These are phyloP conservation scores for Melampsora larici-populina DNA, from an alignment of 1,284 basidiomycete genomes.

Conservation along the genomic window DNA sequence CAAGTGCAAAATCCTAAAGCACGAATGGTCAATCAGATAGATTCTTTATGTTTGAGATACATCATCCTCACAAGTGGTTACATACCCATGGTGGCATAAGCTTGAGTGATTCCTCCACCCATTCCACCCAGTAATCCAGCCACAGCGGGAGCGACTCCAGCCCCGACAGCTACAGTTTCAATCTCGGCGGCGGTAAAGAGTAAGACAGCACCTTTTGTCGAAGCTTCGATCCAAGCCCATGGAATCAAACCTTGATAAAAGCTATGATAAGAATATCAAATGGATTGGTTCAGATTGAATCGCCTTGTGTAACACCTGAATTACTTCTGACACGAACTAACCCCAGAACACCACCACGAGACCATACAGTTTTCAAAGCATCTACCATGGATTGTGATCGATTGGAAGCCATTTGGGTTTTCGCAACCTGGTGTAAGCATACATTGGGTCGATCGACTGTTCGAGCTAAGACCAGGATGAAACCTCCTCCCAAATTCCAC, in stretches of 20 bases:
- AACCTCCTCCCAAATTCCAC: not conserved
- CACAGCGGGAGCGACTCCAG: slow-evolving; percentile 71
- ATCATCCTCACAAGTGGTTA: slow-evolving; percentile 46
- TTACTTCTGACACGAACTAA: slow-evolving; percentile 52
- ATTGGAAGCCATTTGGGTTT: slow-evolving; percentile 98
- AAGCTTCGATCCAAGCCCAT: slow-evolving; percentile 99
- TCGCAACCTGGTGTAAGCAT: slow-evolving; percentile 61
- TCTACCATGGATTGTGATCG: slow-evolving; percentile 83
- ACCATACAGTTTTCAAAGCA: slow-evolving; percentile 81
- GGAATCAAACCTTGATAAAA: slow-evolving; percentile 98
- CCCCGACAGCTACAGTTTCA: slow-evolving; percentile 65
- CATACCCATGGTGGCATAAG: slow-evolving; percentile 98
- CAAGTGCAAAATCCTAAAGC: slow-evolving; percentile 85
- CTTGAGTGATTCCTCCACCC: slow-evolving; percentile 95
- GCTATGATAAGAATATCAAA: not conserved
- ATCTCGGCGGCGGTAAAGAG: slow-evolving; percentile 95
- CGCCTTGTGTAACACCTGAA: not conserved
- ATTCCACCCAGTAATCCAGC: slow-evolving; percentile 93
- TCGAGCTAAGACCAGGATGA: not conserved
- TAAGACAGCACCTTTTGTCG: slow-evolving; percentile 94
- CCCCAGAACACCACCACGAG: slow-evolving; percentile 80
- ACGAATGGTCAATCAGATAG: not conserved
- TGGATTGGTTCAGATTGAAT: not conserved
- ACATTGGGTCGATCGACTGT: too few relatives aligned
- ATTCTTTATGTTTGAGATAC: not conserved